A percentile compares a stretch with the other conserved stretches of the same genome.
Evolutionary conservation across 305 asterid species (phyloP).

Genomic region (Plantago coronopus): DNA sequence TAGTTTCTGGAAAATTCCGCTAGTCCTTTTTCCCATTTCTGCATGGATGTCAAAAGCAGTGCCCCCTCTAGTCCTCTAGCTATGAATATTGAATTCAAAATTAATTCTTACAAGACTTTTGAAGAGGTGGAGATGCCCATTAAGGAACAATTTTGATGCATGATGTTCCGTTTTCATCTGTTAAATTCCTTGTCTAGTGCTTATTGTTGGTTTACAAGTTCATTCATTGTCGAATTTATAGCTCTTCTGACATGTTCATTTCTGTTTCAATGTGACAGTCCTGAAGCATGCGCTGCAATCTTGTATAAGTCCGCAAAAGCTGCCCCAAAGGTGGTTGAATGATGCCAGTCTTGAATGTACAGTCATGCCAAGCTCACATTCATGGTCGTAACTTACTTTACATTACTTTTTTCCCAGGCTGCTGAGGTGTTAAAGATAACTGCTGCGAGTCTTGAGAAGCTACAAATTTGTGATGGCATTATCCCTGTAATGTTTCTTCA

Average conservation of each 20-base stretch:
- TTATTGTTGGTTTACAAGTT: too few species aligned
- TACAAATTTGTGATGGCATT: slow-evolving; percentile 63
- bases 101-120: slow-evolving; percentile 11
- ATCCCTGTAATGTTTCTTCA: slow-evolving; percentile 67
- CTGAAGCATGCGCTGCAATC: slow-evolving; percentile 99
- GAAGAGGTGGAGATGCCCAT: slow-evolving; percentile 1
- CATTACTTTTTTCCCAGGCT: slow-evolving; percentile 57
- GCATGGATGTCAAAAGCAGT: too few species aligned
- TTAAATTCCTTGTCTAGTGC: background rate
- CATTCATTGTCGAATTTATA: slow-evolving; percentile 3
- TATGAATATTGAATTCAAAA: background rate
- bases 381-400: slow-evolving; percentile 22
- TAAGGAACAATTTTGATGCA: background rate
- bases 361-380: slow-evolving; percentile 9
- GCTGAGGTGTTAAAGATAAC: slow-evolving; percentile 90
- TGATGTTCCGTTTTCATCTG: background rate
- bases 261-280: slow-evolving; percentile 49
- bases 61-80: too few species aligned
- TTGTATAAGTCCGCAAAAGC: slow-evolving; percentile 86
- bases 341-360: slow-evolving; percentile 17
- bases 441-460: slow-evolving; percentile 60
- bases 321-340: slow-evolving; percentile 66
- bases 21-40: background rate
- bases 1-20: too few species aligned
- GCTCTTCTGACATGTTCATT: slow-evolving; percentile 13